Evolutionary conservation across 306 rosid genomes (phyloP).

Genomic region (Citrullus colocynthis): DNA sequence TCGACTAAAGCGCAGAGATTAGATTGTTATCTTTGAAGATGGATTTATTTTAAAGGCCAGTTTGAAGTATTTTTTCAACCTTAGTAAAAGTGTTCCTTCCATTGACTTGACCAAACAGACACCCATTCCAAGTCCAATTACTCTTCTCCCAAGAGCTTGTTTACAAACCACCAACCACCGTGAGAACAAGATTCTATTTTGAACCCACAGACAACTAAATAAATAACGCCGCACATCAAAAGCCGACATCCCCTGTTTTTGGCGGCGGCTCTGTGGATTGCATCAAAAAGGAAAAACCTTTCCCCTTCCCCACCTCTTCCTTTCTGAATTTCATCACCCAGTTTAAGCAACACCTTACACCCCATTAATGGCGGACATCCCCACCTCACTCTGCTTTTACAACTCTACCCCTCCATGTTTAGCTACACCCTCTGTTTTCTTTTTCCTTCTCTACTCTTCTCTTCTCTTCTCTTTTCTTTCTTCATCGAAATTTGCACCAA

Average conservation of each 20-base stretch:
- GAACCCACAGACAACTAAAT: neutral
- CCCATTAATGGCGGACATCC: neutral
- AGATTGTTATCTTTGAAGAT: too few species aligned
- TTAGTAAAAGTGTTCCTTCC: too few species aligned
- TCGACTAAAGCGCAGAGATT: too few species aligned
- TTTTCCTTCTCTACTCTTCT: neutral
- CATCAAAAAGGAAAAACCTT: neutral
- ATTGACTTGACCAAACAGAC: too few species aligned
- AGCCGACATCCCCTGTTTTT: constrained; percentile 13
- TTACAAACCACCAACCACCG: neutral
- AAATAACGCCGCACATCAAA: constrained; percentile 10
- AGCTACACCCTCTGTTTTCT: neutral
- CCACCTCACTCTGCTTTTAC: neutral
- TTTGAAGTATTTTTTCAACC: too few species aligned
- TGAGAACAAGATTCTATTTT: neutral
- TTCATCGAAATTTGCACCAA: neutral
- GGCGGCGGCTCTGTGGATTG: neutral
- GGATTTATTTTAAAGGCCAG: too few species aligned
- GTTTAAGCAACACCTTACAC: neutral
- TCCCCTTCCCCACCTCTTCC: neutral
- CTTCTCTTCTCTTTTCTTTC: neutral
- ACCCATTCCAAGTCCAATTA: neutral
- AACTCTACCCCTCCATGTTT: neutral
- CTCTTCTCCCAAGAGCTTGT: neutral
- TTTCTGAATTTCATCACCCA: neutral